Evolutionary conservation across 805 yeast species (phyloP).

Genomic region (Metschnikowia corniflorae): DNA sequence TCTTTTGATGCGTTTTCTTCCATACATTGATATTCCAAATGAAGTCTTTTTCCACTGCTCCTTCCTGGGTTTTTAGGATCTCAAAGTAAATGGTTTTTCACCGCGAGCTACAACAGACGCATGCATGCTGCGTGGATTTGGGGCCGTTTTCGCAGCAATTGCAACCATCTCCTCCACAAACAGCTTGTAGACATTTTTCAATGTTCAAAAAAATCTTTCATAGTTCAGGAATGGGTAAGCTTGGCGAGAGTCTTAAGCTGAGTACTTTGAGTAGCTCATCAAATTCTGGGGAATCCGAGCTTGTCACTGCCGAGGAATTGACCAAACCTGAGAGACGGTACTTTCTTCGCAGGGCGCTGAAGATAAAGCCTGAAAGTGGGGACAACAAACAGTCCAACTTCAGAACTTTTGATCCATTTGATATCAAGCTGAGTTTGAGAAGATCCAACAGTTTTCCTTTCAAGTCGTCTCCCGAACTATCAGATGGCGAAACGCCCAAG

Average conservation of each 20-base stretch:
- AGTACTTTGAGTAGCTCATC: slow-evolving; percentile 4
- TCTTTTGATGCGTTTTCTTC: too few species aligned
- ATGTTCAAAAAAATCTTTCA: slow-evolving; percentile 17
- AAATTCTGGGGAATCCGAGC: slow-evolving; percentile 12
- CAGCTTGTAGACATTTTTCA: slow-evolving; percentile 3
- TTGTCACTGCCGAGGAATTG: slow-evolving; percentile 6
- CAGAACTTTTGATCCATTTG: slow-evolving; percentile 14
- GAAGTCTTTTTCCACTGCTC: too few species aligned
- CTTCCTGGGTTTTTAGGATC: too few species aligned
- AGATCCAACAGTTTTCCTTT: slow-evolving; percentile 14
- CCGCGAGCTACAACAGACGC: too few species aligned
- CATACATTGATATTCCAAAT: too few species aligned
- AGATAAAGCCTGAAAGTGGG: background rate
- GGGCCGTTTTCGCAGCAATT: slow-evolving; percentile 6
- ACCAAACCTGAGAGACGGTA: slow-evolving; percentile 12
- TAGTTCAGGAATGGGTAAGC: slow-evolving; percentile 5
- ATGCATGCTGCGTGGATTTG: too few species aligned
- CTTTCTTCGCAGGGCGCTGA: slow-evolving; percentile 11
- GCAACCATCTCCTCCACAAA: slow-evolving; percentile 3
- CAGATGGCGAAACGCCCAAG: background rate
- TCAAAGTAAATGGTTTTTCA: too few species aligned
- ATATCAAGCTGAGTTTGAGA: slow-evolving; percentile 6
- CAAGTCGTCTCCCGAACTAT: slow-evolving; percentile 1
- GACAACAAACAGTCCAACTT: slow-evolving; percentile 2
- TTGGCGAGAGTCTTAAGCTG: slow-evolving; percentile 1